Base-by-base conservation (phyloP, 2,329 filamentous ascomycete species). In the Lachnellula occidentalis region DNA sequence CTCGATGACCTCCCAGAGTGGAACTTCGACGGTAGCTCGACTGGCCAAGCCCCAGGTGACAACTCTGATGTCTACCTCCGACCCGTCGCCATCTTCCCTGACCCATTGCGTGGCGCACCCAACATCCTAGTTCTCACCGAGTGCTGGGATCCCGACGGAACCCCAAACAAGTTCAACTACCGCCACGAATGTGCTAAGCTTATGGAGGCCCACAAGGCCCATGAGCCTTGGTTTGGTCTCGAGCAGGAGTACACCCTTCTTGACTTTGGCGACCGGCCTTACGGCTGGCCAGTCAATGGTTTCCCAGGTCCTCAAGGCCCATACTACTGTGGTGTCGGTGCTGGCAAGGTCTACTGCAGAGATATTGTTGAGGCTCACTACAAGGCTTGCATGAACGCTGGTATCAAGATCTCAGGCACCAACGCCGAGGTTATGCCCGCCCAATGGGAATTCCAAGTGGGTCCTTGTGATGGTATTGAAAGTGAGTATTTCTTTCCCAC, bases 401-500 rank as follows among this genome's bases (percentile, higher is more conserved):
- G 88, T 57, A 81, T 99, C 76, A 86, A 92, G 73, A 97, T 99
- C 75, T 96, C 92, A 24, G 94, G 94, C 70, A 97, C 94, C 78
- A 99, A 99, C 75, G 94, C 94, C 63, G 94, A 99, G 82, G 94
- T 99, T 70, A 95, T 96, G 89, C 88, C 91, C 61, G 91, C 88
- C 58, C 92, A 96, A 76, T 97, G 92, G 92, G 92, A 97, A 74
- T 96, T 90, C 85, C 92, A 96, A 73, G 89, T 96, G 67, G 92
- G 92, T 55, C 92, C 92, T 61, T 95, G 90, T 76, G 74, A 78
- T 52, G 92, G 91, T 61, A 96, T 96, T 67, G 78, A 86, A 72
- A 88, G 86, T 89, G 74, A 76, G 83, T 59, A 41, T 48, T 43
- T 37, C 37, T 49, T 27, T 46, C 41, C 31, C 31, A 52, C 48